These are phyloP conservation scores for Fraxinus quadrangulata DNA, from an alignment of 257 asterid species.

Conservation along the genomic window DNA sequence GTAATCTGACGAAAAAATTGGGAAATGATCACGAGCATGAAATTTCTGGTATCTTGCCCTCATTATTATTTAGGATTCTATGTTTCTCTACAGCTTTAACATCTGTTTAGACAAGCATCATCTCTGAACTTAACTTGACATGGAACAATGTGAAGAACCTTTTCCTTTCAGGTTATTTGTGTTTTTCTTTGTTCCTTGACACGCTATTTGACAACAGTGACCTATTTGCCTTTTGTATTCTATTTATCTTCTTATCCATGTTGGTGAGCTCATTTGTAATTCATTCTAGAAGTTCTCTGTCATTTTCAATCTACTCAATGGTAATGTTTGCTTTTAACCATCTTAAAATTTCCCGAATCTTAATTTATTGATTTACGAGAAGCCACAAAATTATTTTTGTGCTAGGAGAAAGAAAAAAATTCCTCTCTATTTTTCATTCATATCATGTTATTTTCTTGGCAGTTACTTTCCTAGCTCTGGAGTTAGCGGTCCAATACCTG, in stretches of 20 bases:
- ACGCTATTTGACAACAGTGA: background rate
- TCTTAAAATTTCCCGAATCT: background rate
- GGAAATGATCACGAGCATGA: background rate
- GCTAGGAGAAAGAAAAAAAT: background rate
- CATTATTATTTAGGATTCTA: background rate
- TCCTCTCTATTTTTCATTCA: slow-evolving; percentile 2
- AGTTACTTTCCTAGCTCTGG: slow-evolving; percentile 57
- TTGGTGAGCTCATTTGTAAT: background rate
- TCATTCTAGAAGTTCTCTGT: background rate
- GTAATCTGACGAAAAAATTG: background rate
- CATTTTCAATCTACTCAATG: background rate
- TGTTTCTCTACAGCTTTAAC: background rate
- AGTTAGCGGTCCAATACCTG: slow-evolving; percentile 55
- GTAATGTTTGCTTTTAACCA: background rate
- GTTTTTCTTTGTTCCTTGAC: background rate
- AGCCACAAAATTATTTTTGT: background rate
- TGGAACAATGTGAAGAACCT: background rate
- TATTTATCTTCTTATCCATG: background rate
- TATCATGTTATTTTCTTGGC: slow-evolving; percentile 15
- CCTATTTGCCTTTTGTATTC: background rate
- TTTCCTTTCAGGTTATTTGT: background rate
- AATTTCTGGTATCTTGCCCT: background rate
- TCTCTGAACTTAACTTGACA: background rate
- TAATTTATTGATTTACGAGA: background rate
- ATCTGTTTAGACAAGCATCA: background rate